Base-by-base conservation (phyloP, 169 alveolate genomes). In the Plasmodium relictum region DNA sequence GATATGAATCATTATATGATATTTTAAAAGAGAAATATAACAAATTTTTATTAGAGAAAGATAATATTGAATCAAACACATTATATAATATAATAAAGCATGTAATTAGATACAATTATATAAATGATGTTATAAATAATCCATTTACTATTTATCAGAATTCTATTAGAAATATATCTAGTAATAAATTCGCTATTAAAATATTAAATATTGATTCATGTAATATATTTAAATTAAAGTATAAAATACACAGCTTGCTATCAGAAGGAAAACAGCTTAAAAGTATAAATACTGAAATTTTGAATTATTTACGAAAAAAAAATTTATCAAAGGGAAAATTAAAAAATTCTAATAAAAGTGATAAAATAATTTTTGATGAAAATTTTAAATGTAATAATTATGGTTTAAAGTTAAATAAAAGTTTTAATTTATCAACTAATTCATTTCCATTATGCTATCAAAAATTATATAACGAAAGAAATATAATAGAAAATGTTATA, bases 221-320 rank as follows among this genome's bases (percentile, higher is more conserved):
- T 31, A 92, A 88, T 18, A 56, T 65, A 22, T 54, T 72, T 37
- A 89, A 74, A 61, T 56, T 89, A 45, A 93, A 93, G 62, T 93
- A 93, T 54, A 93, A 86, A 69, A 72, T 86, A 37, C 95, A 93
- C 65, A 85, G 93, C 48, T 88, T 93, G 8, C 69, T 88, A 59
- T 86, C 89, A 26, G 95, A 93, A 59, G 95, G 95, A 12, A 63
- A 71, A 66, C 94, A 89, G 78, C 91, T 93, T 24, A 44, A 80
- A 44, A 83, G 71, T 44, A 70, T 93, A 18, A 87, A 89, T 37
- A 42, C 45, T 24, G 94, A 93, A 89, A 83, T 93, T 76, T 56
- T 18, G 41, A 63, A 88, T 61, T 59, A 88, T 50, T 20, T 20
- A 16, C 12, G 45, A 74, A 74, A 37, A 41, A 39, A 59, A 12